These are phyloP conservation scores for Paracoccidioides brasiliensis DNA, from an alignment of 2,329 filamentous ascomycete species.

Conservation along the genomic window DNA sequence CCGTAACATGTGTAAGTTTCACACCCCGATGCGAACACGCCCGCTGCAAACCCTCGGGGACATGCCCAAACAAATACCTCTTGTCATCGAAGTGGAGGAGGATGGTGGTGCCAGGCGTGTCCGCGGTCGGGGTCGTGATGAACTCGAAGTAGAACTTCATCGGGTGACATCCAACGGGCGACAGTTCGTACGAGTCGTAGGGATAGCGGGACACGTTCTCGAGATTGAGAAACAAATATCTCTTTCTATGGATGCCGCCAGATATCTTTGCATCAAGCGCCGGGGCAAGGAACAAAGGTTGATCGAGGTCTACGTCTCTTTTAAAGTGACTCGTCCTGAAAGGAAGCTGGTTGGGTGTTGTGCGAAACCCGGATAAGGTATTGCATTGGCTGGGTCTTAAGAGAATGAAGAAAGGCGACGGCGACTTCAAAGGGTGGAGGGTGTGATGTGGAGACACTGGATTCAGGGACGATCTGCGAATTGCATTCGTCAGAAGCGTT, in stretches of 20 bases:
- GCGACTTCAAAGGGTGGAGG: background rate
- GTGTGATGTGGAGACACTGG: background rate
- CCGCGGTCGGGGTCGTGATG: conserved; percentile 68
- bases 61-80: conserved; percentile 72
- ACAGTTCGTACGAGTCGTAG: background rate
- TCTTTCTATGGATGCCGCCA: background rate
- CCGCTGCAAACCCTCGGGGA: conserved; percentile 75
- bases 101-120: conserved; percentile 69
- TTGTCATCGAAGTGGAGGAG: conserved; percentile 68
- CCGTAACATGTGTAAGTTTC: conserved; percentile 50
- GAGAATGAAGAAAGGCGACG: background rate
- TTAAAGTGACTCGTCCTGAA: background rate
- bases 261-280: background rate
- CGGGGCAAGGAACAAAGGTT: background rate
- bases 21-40: conserved; percentile 56
- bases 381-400: too few relatives aligned
- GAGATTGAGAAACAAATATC: background rate
- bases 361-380: background rate
- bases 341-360: background rate
- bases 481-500: conserved; percentile 3
- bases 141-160: conserved; percentile 70
- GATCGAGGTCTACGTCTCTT: background rate
- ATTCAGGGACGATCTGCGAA: background rate
- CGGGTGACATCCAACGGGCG: background rate
- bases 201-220: conserved; percentile 11